Evolutionary conservation across 768 basidiomycete genomes (phyloP).

Genomic region (Collybia sordida): DNA sequence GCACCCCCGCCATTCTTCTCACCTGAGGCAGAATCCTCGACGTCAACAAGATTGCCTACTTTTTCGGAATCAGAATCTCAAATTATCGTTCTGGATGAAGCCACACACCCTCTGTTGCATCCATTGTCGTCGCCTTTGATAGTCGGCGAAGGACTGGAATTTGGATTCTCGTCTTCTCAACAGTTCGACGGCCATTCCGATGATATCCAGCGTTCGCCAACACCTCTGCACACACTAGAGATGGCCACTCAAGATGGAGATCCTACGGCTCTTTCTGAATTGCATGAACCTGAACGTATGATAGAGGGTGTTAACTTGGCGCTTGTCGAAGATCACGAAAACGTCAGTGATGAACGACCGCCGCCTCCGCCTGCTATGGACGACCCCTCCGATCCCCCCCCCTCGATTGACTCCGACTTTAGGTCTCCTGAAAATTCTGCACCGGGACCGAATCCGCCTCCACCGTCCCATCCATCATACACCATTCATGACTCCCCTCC

Average conservation of each 20-base stretch:
- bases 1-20: conserved; percentile 74
- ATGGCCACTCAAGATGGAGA: conserved; percentile 73
- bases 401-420: conserved; percentile 83
- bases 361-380: conserved; percentile 83
- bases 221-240: conserved; percentile 77
- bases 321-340: conserved; percentile 49
- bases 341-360: conserved; percentile 36
- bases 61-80: conserved; percentile 82
- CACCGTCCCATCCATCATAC: conserved; percentile 29
- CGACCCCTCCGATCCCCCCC: conserved; percentile 86
- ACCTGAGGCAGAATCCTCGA: conserved; percentile 55
- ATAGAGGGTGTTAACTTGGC: conserved; percentile 61
- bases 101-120: conserved; percentile 35
- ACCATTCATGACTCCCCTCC: conserved; percentile 27
- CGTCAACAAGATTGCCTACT: conserved; percentile 61
- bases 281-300: conserved; percentile 50
- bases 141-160: conserved; percentile 73
- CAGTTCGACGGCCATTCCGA: conserved; percentile 85
- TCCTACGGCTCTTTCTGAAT: conserved; percentile 62
- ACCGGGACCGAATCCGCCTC: conserved; percentile 31
- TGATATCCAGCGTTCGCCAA: conserved; percentile 58
- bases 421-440: conserved; percentile 43
- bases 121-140: conserved; percentile 37
- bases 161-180: conserved; percentile 68
- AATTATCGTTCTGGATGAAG: conserved; percentile 59